phyloP scores from a whole-genome alignment of 75 land plant genomes.

The Gnetum montanum region DNA sequence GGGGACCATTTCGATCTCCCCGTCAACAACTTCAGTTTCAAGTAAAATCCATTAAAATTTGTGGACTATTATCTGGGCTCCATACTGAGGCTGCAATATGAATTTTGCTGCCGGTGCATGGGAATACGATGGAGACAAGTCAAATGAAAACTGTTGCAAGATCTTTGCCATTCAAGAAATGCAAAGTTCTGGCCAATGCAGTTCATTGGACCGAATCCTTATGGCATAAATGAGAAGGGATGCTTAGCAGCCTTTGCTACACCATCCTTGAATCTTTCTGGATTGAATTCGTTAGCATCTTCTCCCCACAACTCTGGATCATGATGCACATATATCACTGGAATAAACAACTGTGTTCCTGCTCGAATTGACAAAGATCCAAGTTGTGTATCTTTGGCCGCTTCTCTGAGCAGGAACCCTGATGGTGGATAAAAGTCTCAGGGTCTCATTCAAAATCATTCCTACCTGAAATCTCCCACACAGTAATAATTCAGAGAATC shows the following conservation, averaged over 20 bases:
- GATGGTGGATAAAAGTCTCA: slow-evolving; percentile 83
- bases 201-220: slow-evolving; percentile 56
- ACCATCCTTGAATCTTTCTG: slow-evolving; percentile 52
- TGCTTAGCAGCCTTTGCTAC: slow-evolving; percentile 30
- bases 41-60: too few species aligned
- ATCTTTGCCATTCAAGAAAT: slow-evolving; percentile 49
- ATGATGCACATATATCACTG: slow-evolving; percentile 60
- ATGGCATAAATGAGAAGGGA: slow-evolving; percentile 47
- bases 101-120: background rate
- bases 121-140: slow-evolving; percentile 23
- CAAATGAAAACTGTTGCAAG: slow-evolving; percentile 38
- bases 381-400: slow-evolving; percentile 49
- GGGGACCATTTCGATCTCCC: too few species aligned
- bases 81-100: background rate
- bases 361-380: slow-evolving; percentile 56
- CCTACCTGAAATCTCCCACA: too few species aligned
- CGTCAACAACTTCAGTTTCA: too few species aligned
- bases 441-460: slow-evolving; percentile 71
- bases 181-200: slow-evolving; percentile 81
- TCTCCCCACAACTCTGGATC: slow-evolving; percentile 63
- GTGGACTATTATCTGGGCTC: too few species aligned
- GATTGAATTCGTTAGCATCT: slow-evolving; percentile 72
- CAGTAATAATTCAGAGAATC: too few species aligned
- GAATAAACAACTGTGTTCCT: slow-evolving; percentile 64
- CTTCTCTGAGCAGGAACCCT: slow-evolving; percentile 36